A percentile compares a stretch with the other conserved stretches of the same genome.
These are phyloP conservation scores for Metarhizium brunneum DNA, from an alignment of 2,329 filamentous ascomycete genomes.

Conservation along the genomic window DNA sequence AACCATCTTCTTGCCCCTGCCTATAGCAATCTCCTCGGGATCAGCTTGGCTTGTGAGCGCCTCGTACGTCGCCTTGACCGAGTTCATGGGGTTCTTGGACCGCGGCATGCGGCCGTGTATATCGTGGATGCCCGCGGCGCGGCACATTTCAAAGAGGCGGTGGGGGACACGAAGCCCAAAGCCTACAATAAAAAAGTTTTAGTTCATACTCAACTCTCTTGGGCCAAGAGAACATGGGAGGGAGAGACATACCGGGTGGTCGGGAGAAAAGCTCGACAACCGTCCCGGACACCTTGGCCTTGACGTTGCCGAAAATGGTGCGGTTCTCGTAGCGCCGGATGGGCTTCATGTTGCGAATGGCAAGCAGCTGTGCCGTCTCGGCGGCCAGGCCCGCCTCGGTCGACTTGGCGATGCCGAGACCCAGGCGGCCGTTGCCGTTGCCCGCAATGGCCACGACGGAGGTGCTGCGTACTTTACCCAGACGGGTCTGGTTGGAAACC, in stretches of 20 bases:
- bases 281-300: slow-evolving; percentile 79
- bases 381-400: slow-evolving; percentile 59
- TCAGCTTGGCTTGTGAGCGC: slow-evolving; percentile 76
- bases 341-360: slow-evolving; percentile 89
- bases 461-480: slow-evolving; percentile 78
- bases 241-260: slow-evolving; percentile 64
- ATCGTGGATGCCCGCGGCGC: slow-evolving; percentile 77
- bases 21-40: slow-evolving; percentile 82
- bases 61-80: slow-evolving; percentile 81
- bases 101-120: slow-evolving; percentile 75
- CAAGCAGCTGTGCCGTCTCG: slow-evolving; percentile 66
- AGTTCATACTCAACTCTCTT: background rate
- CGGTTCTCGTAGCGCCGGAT: slow-evolving; percentile 83
- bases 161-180: slow-evolving; percentile 89
- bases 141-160: slow-evolving; percentile 90
- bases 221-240: background rate
- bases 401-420: slow-evolving; percentile 84
- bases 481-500: slow-evolving; percentile 88
- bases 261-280: slow-evolving; percentile 73
- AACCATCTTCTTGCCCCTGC: slow-evolving; percentile 87
- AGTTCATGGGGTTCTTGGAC: slow-evolving; percentile 94
- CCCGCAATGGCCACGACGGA: slow-evolving; percentile 78
- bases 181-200: slow-evolving; percentile 41
- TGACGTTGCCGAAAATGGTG: slow-evolving; percentile 80
- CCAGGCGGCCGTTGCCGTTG: slow-evolving; percentile 76